Evolutionary conservation across 345 rosid genomes (phyloP).

Genomic region (Hibiscus mutabilis): DNA sequence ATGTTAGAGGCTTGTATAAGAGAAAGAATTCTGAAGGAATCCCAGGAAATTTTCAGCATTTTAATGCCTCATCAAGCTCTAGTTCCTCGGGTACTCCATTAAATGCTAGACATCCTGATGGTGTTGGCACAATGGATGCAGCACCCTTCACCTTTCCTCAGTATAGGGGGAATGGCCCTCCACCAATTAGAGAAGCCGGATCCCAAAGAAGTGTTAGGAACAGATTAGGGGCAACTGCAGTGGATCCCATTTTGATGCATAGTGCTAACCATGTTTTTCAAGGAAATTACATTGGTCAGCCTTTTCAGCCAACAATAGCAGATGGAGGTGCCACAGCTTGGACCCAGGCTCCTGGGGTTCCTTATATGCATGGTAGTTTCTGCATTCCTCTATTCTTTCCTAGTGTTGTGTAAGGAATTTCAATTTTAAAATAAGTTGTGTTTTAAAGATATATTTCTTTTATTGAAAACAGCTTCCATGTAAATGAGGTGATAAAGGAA

Average conservation of each 20-base stretch:
- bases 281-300: slow-evolving; percentile 47
- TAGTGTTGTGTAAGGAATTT: background rate
- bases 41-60: slow-evolving; percentile 41
- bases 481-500: background rate
- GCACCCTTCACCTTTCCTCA: slow-evolving; percentile 35
- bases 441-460: background rate
- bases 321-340: slow-evolving; percentile 50
- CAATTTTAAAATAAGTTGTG: background rate
- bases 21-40: slow-evolving; percentile 57
- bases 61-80: slow-evolving; percentile 40
- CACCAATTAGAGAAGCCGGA: slow-evolving; percentile 40
- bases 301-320: slow-evolving; percentile 37
- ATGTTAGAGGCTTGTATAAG: slow-evolving; percentile 49
- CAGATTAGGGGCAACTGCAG: slow-evolving; percentile 43
- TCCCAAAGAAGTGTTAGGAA: slow-evolving; percentile 54
- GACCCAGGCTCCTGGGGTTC: slow-evolving; percentile 45
- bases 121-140: slow-evolving; percentile 29
- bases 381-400: background rate
- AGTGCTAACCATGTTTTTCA: slow-evolving; percentile 40
- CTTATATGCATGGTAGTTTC: slow-evolving; percentile 59
- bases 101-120: slow-evolving; percentile 47
- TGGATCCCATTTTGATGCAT: slow-evolving; percentile 51
- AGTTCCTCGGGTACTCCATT: slow-evolving; percentile 33
- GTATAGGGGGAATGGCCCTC: slow-evolving; percentile 34
- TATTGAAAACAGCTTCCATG: background rate